Percentiles rank a stretch among this genome's conserved stretches.
Conservation (phyloP, 805 yeast species). For the Diddensiella transvaalensis region DNA sequence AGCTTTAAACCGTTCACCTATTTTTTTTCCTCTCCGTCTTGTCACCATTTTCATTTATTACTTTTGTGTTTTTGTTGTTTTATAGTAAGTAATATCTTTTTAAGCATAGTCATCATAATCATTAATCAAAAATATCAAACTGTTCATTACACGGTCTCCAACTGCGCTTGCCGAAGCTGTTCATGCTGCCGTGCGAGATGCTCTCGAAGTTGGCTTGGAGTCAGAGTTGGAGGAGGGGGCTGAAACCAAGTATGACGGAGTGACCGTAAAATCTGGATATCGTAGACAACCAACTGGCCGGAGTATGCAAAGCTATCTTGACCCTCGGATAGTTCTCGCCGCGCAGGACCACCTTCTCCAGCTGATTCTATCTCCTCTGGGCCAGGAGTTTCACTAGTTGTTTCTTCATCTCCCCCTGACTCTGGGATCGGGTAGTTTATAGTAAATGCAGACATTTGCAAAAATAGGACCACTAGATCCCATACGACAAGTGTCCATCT, state of each 20-base stretch:
- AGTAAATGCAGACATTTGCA: constrained; percentile 20
- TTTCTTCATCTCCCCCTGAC: constrained; percentile 2
- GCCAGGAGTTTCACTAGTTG: not conserved
- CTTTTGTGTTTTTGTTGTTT: too few species aligned
- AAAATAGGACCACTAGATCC: constrained; percentile 19
- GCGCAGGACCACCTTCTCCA: not conserved
- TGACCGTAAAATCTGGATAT: constrained; percentile 9
- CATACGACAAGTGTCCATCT: constrained; percentile 19
- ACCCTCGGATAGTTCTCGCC: not conserved
- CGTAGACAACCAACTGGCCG: constrained; percentile 19
- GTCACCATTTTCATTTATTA: too few species aligned
- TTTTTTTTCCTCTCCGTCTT: too few species aligned
- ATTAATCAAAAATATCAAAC: too few species aligned
- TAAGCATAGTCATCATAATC: too few species aligned
- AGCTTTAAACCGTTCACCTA: not conserved
- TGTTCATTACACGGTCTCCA: too few species aligned
- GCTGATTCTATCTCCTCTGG: not conserved
- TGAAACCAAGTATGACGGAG: constrained; percentile 12
- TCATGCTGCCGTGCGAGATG: too few species aligned
- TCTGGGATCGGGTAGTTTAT: constrained; percentile 12
- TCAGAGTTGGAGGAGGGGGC: too few species aligned
- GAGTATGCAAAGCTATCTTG: constrained; percentile 9
- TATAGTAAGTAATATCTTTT: too few species aligned
- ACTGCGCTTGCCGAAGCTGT: too few species aligned
- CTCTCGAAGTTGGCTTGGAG: too few species aligned